Evolutionary conservation across 148 eudicot species (phyloP).

Genomic region (Nepenthes gracilis): DNA sequence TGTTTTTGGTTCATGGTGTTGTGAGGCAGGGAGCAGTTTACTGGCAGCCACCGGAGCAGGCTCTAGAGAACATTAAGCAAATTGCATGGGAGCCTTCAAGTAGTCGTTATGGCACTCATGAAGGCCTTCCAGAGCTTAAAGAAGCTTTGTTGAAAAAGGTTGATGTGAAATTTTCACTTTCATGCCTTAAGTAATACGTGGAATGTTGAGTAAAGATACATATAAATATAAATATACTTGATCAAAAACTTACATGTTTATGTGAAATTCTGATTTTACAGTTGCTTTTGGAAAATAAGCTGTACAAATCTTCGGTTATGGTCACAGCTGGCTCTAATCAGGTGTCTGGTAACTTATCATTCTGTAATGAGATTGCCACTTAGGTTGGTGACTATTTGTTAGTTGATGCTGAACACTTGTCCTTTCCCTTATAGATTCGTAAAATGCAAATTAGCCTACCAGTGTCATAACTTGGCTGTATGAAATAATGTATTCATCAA

Average conservation of each 20-base stretch:
- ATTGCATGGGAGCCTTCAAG: constrained; percentile 15
- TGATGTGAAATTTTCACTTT: neutral
- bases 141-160: constrained; percentile 20
- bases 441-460: no score
- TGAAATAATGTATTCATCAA: no score
- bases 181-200: neutral
- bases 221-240: no score
- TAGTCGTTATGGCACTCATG: constrained; percentile 26
- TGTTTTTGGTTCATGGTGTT: neutral
- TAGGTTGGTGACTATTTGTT: no score
- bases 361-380: neutral
- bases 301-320: constrained; percentile 16
- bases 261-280: constrained; percentile 1
- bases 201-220: neutral
- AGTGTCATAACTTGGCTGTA: no score
- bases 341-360: constrained; percentile 6
- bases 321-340: constrained; percentile 31
- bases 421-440: no score
- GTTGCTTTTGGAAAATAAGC: constrained; percentile 20
- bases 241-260: no score
- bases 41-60: constrained; percentile 27
- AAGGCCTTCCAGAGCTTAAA: constrained; percentile 25
- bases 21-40: constrained; percentile 22
- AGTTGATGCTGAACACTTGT: no score
- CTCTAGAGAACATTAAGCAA: constrained; percentile 14